Base-by-base conservation (phyloP, 371 early-diverging fungal species). In the Dinochytrium kinnereticum region DNA sequence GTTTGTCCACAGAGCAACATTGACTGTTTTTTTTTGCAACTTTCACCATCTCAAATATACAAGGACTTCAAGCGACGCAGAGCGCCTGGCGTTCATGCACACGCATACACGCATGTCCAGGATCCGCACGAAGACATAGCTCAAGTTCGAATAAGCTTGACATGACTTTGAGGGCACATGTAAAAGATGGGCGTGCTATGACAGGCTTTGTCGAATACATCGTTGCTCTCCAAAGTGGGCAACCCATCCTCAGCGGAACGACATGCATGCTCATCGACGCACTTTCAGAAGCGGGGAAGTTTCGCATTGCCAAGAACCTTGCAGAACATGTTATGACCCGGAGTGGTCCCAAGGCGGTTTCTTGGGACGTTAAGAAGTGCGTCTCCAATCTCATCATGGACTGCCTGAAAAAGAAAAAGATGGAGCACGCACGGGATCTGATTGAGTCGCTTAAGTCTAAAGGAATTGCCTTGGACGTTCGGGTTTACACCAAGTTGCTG, bases 271-370 rank as follows among this genome's bases (percentile, higher is more conserved):
- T 61, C 36, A 34, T 61, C 34, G 13, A 19, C n/a, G 37, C 31
- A 30, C 36, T 61, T 13, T 28, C 19, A 3, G 13, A 61, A 15
- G 30, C 61, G 15, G 61, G 61, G 24, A 61, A 61, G 34, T 26
- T 61, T 36, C 7, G 26, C 2, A 31, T 61, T 3, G 61, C 61
- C 34, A 61, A 61, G 61, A 61, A 61, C 36, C n/a, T 61, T 34
- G 61, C 61, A 10, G 61, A 61, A 26, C 61, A 61, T 61, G 34
- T 61, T 34, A 7, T 61, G 13, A 13, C 30, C 7, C 28, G 13
- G 61, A 13, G 36, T 15, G 7, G 13, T 13, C 37, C 61, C 3
- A 28, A 26, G 61, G 36, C 7, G 17, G 24, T 61, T 5, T 7
- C 7, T 19, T n/a, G n/a, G n/a, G 61, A 15, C 30, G 34, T 15